Percentiles rank a stretch among this genome's conserved stretches.
These are phyloP conservation scores for Saprolegnia diclina DNA, from an alignment of 352 stramenopile species.

Conservation along the genomic window DNA sequence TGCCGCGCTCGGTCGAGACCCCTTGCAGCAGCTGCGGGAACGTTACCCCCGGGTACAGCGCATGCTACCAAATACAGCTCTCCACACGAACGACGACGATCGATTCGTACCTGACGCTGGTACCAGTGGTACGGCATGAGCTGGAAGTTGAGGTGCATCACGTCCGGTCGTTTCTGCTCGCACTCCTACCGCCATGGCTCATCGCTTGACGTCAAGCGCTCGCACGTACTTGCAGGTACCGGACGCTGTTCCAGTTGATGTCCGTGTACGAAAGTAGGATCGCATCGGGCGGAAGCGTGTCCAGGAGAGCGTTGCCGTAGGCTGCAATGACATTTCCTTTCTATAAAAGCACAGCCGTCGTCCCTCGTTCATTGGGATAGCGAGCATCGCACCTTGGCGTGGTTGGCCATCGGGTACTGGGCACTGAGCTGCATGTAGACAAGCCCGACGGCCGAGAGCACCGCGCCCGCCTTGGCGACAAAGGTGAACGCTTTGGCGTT, in stretches of 20 bases:
- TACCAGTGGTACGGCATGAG: conserved; percentile 86
- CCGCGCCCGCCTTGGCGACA: not conserved
- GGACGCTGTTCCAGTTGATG: conserved; percentile 76
- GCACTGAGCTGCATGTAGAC: conserved; percentile 11
- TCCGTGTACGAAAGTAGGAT: conserved; percentile 77
- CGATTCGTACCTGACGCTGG: conserved; percentile 32
- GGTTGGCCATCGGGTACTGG: conserved; percentile 13
- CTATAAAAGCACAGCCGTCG: not conserved
- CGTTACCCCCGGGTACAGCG: conserved; percentile 33
- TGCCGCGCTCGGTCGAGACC: conserved; percentile 38
- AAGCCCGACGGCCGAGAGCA: not conserved
- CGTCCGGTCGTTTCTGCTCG: conserved; percentile 46
- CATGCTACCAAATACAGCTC: conserved; percentile 18
- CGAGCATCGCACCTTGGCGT: conserved; percentile 15
- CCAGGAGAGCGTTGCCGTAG: conserved; percentile 42
- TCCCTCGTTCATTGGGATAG: not conserved
- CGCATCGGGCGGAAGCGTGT: conserved; percentile 36
- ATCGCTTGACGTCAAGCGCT: not conserved
- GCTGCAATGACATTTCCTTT: conserved; percentile 35
- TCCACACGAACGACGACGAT: not conserved
- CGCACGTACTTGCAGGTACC: conserved; percentile 49
- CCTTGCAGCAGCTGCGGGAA: conserved; percentile 37
- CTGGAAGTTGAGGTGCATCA: conserved; percentile 66
- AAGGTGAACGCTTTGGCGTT: not conserved
- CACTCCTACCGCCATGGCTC: conserved; percentile 34